Evolutionary conservation across 2,329 filamentous ascomycete genomes (phyloP).

Genomic region (Penicillium sp.): DNA sequence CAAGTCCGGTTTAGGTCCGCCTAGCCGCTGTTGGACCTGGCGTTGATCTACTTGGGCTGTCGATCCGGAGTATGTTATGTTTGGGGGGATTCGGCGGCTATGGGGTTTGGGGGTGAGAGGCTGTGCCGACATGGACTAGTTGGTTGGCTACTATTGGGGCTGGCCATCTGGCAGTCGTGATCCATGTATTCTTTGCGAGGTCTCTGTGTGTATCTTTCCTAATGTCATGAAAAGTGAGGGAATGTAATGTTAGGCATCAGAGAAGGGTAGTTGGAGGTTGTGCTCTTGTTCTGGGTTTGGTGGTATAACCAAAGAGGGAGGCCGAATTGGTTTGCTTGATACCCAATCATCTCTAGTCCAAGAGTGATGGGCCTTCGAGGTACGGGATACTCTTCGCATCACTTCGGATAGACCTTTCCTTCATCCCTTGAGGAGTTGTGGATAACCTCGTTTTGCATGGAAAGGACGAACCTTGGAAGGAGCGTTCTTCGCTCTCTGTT

Average conservation of each 20-base stretch:
- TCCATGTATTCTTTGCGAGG: neutral
- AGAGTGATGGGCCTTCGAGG: neutral
- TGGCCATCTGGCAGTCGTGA: neutral
- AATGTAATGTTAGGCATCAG: neutral
- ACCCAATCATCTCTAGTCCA: no score
- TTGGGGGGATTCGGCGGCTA: neutral
- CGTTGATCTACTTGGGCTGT: neutral
- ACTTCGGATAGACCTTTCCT: neutral
- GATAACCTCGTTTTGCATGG: neutral
- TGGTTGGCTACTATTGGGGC: neutral
- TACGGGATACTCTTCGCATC: neutral
- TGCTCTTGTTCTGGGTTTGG: neutral
- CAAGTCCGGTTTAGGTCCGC: neutral
- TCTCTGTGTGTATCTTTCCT: neutral
- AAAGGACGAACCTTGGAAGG: neutral
- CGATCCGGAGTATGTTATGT: neutral
- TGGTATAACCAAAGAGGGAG: neutral
- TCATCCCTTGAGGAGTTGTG: neutral
- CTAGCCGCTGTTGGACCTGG: neutral
- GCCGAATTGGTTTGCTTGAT: neutral
- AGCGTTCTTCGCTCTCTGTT: neutral
- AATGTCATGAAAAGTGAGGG: neutral
- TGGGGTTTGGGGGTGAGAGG: no score
- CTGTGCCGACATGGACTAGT: neutral
- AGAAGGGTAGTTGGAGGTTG: neutral